Percentiles rank a stretch among this genome's conserved stretches.
phyloP scores from a whole-genome alignment of 2,329 filamentous ascomycete species.

The Pseudogymnoascus sp. region DNA sequence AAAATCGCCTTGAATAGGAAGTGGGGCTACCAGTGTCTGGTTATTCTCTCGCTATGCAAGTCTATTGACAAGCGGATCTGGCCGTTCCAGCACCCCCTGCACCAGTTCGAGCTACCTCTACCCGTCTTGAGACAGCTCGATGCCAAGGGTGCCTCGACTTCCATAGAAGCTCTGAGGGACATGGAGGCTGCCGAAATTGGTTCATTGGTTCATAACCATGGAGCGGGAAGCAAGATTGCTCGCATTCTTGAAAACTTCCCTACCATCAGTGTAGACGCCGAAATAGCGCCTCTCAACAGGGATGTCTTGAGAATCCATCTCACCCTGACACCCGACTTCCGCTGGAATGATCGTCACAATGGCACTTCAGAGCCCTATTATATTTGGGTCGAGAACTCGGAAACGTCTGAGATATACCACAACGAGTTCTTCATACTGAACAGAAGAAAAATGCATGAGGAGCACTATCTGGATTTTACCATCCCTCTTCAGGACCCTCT shows the following conservation, averaged over 20 bases:
- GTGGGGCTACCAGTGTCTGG: constrained; percentile 93
- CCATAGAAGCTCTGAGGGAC: constrained; percentile 78
- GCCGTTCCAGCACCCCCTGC: constrained; percentile 89
- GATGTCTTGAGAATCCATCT: constrained; percentile 91
- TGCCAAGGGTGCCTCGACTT: constrained; percentile 63
- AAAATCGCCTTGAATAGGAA: constrained; percentile 94
- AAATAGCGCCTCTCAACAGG: constrained; percentile 90
- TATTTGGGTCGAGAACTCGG: constrained; percentile 98
- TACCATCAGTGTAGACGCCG: constrained; percentile 80
- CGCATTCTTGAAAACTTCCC: constrained; percentile 86
- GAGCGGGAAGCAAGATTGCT: constrained; percentile 74
- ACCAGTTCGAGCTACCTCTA: constrained; percentile 86
- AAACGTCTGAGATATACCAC: constrained; percentile 95
- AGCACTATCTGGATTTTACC: constrained; percentile 97
- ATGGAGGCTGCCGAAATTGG: constrained; percentile 93
- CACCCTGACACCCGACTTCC: constrained; percentile 79
- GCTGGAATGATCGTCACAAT: constrained; percentile 89
- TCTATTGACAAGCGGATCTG: constrained; percentile 95
- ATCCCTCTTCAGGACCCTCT: constrained; percentile 91
- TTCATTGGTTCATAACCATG: constrained; percentile 79
- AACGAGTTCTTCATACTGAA: constrained; percentile 95
- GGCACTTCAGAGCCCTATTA: constrained; percentile 95
- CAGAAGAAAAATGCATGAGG: constrained; percentile 81
- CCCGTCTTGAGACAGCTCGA: constrained; percentile 80
- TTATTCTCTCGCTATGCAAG: constrained; percentile 85